Conservation (phyloP, 1,284 basidiomycete species). For the Ustilago vetiveriae region DNA sequence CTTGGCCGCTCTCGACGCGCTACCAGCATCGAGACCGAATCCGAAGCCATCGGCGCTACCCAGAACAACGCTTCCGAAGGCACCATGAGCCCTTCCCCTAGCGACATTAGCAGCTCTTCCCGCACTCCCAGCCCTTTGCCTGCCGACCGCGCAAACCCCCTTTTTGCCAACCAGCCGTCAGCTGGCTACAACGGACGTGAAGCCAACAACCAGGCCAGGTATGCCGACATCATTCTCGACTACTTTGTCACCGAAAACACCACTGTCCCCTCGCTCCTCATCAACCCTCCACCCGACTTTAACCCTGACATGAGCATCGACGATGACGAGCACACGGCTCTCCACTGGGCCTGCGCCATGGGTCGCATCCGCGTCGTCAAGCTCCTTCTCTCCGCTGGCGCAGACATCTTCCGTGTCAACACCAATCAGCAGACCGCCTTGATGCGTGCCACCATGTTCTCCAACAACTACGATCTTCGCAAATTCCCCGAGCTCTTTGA, state of each 20-base stretch:
- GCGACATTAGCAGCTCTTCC: constrained; percentile 83
- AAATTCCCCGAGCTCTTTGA: constrained; percentile 99
- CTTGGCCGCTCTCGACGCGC: constrained; percentile 56
- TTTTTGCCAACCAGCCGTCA: constrained; percentile 24
- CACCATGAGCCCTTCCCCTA: constrained; percentile 81
- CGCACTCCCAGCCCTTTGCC: constrained; percentile 81
- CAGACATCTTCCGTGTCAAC: constrained; percentile 97
- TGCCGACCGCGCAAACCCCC: constrained; percentile 48
- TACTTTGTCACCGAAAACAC: constrained; percentile 99
- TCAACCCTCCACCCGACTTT: constrained; percentile 88
- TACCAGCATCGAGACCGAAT: constrained; percentile 64
- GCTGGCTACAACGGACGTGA: constrained; percentile 33
- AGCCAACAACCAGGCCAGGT: constrained; percentile 68
- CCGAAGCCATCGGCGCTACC: constrained; percentile 47
- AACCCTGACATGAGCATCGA: constrained; percentile 97
- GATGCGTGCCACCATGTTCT: constrained; percentile 99
- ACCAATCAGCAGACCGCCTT: constrained; percentile 94
- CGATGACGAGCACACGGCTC: constrained; percentile 95
- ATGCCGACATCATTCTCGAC: constrained; percentile 95
- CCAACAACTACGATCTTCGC: constrained; percentile 98
- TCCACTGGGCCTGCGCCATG: constrained; percentile 99
- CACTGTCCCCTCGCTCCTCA: constrained; percentile 87
- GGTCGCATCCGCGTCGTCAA: constrained; percentile 96
- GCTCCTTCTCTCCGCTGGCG: constrained; percentile 89
- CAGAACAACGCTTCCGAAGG: constrained; percentile 71